Conservation (phyloP, 2,329 filamentous ascomycete genomes). For the Sporothrix variecibatus region DNA sequence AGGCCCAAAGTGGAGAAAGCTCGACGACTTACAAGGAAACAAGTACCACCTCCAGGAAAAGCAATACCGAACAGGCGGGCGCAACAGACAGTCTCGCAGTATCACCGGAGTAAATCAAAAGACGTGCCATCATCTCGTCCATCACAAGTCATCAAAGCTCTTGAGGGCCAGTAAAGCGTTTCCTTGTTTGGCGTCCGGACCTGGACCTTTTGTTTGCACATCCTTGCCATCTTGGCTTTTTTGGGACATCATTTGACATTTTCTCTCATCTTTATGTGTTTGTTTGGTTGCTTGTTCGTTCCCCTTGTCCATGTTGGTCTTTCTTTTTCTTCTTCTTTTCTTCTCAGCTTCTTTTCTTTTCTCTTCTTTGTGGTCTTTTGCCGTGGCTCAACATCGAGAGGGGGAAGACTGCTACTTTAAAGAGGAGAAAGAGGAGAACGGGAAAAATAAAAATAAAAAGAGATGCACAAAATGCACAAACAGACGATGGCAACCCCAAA, state of each 20-base stretch:
- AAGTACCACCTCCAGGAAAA: neutral
- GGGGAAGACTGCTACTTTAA: neutral
- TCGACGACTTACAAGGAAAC: neutral
- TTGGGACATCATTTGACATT: neutral
- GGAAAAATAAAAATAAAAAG: neutral
- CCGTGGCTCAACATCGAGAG: neutral
- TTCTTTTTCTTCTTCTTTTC: neutral
- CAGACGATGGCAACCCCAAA: neutral
- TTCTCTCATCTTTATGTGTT: neutral
- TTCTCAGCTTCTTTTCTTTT: neutral
- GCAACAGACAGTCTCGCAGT: neutral
- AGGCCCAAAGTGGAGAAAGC: neutral
- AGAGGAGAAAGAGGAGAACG: neutral
- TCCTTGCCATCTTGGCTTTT: neutral
- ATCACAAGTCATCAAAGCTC: no score
- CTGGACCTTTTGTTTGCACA: neutral
- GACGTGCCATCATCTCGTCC: neutral
- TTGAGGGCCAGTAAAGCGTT: no score
- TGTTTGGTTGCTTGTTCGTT: no score
- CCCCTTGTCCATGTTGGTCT: neutral
- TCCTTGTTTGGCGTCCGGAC: no score
- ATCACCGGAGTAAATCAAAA: constrained; percentile 6
- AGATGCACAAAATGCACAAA: neutral
- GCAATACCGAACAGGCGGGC: neutral
- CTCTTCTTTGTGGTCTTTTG: neutral